These are phyloP conservation scores for Fusarium secorum DNA, from an alignment of 2,329 filamentous ascomycete genomes.

Conservation along the genomic window DNA sequence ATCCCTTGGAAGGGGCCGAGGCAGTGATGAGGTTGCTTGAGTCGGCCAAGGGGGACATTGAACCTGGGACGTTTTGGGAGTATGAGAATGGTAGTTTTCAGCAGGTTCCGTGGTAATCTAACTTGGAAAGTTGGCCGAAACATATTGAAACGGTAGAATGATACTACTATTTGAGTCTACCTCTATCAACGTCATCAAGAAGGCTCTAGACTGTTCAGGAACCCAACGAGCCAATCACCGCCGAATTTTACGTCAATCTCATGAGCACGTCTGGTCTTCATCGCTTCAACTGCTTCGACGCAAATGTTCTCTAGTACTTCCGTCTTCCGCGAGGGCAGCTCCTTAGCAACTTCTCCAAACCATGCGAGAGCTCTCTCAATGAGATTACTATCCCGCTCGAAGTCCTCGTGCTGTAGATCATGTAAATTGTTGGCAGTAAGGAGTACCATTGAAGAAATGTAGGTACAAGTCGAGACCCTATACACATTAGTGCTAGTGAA, in stretches of 20 bases:
- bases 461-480: constrained; percentile 6
- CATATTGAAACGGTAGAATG: no score
- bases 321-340: background rate
- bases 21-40: constrained; percentile 1
- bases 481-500: rapidly evolving
- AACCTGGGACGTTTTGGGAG: constrained; percentile 11
- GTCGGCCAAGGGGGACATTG: background rate
- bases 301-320: background rate
- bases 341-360: background rate
- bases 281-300: background rate
- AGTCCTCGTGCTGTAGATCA: background rate
- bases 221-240: background rate
- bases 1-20: background rate
- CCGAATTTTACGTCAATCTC: background rate
- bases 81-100: background rate
- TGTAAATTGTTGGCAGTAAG: background rate
- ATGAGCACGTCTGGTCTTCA: background rate
- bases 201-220: background rate
- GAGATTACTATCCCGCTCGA: background rate
- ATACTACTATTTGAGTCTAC: background rate
- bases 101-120: background rate
- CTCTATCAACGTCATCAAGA: background rate
- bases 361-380: background rate
- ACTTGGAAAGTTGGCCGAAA: rapidly evolving
- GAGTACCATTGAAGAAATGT: background rate